These are phyloP conservation scores for Triglochin maritima DNA, from an alignment of 106 monocot species.

Conservation along the genomic window DNA sequence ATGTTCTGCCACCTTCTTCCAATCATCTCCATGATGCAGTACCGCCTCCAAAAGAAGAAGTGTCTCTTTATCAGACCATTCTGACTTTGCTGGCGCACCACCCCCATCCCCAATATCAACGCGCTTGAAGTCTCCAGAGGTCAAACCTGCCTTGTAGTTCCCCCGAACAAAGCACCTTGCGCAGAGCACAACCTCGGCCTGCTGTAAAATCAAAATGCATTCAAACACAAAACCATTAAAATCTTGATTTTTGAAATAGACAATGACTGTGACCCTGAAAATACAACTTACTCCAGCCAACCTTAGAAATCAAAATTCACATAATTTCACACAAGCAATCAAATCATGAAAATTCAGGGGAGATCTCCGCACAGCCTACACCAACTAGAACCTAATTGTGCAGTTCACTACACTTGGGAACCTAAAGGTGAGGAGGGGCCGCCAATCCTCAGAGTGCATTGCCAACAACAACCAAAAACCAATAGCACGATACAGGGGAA, in stretches of 20 bases:
- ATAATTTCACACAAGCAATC: no score
- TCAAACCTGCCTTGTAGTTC: constrained; percentile 73
- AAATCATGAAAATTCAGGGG: no score
- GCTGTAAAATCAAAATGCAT: background rate
- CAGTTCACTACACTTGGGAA: no score
- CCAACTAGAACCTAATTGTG: no score
- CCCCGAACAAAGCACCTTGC: constrained; percentile 79
- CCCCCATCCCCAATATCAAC: constrained; percentile 52
- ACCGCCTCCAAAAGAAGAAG: constrained; percentile 90
- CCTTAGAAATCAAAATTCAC: no score
- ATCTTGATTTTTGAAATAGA: background rate
- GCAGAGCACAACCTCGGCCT: constrained; percentile 58
- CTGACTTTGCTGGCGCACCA: constrained; percentile 30
- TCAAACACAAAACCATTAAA: background rate
- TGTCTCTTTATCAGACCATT: constrained; percentile 99
- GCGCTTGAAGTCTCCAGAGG: constrained; percentile 71
- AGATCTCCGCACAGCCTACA: no score
- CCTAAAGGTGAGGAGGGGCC: no score
- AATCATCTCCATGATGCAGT: constrained; percentile 80
- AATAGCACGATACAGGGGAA: no score
- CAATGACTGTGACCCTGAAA: no score
- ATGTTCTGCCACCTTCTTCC: constrained; percentile 90
- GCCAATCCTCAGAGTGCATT: no score
- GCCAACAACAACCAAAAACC: no score
- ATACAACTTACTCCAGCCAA: no score